Evolutionary conservation across 1,284 basidiomycete species (phyloP), one percentile per base, ranked within the genome.

Genomic region (Mycena citricolor): DNA sequence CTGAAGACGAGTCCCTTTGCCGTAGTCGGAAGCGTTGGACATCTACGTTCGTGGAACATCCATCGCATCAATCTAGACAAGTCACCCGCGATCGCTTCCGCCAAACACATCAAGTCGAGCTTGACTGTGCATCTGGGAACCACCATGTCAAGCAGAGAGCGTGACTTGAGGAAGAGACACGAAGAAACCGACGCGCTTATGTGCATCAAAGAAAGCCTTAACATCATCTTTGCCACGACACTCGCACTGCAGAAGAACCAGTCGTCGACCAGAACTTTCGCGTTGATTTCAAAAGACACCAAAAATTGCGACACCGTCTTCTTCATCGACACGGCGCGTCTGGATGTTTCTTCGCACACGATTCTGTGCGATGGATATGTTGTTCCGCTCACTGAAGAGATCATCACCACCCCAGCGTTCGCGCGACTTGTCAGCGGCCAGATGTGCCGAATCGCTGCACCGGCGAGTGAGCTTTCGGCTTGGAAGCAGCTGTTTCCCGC

Each of bases 401-500:
- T 61, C 4, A 14, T 57, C 19, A 19, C 17, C 8, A 29, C 30
- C 1, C 47, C 39, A 1, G 33, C 49, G 4, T n/a, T n/a, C n/a
- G n/a, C n/a, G n/a, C n/a, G n/a, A n/a, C n/a, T n/a, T n/a, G n/a
- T n/a, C n/a, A n/a, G n/a, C n/a, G n/a, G n/a, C n/a, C n/a, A n/a
- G n/a, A 37, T 59, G 14, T 32, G 26, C 6, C 40, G 42, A 20
- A 35, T 61, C 19, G 13, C 23, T 2, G 44, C 57, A 1, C 42
- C 41, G 16, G 55, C 56, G 21, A 61, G 55, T 4, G 65, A 67
- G 42, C 44, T 63, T 20, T 36, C 29, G 3, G 55, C 55, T 17
- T 70, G 67, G 67, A 67, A 66, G 34, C 54, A 58, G 24, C 55
- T 67, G 5, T 36, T 71, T 5, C 65, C 67, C n/a, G 65, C 58